Conservation (phyloP, 2,329 filamentous ascomycete genomes). For the Lachnum nothofagi region DNA sequence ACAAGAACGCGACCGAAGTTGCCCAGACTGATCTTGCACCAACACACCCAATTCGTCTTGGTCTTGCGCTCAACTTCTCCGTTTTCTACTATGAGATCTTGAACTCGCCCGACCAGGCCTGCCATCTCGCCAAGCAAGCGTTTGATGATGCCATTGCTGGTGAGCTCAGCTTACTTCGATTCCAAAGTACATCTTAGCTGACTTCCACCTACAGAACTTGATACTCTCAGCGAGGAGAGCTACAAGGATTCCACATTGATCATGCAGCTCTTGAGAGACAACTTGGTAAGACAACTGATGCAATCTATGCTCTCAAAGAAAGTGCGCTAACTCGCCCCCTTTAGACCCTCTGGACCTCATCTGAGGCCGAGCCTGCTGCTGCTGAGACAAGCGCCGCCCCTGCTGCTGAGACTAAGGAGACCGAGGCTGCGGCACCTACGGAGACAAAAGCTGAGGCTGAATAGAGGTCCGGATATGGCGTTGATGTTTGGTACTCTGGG, state of each 20-base stretch:
- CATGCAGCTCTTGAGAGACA: slow-evolving; percentile 98
- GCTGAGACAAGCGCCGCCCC: slow-evolving; percentile 52
- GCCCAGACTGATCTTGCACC: slow-evolving; percentile 96
- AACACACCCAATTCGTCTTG: slow-evolving; percentile 95
- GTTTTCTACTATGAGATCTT: slow-evolving; percentile 99
- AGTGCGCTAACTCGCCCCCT: too few relatives aligned
- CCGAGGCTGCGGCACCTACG: slow-evolving; percentile 48
- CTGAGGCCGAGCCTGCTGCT: slow-evolving; percentile 80
- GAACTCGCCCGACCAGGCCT: slow-evolving; percentile 95
- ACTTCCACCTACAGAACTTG: slow-evolving; percentile 55
- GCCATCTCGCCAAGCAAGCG: slow-evolving; percentile 97
- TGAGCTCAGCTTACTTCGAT: too few relatives aligned
- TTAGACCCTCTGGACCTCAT: slow-evolving; percentile 87
- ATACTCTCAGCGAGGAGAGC: slow-evolving; percentile 94
- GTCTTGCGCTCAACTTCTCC: slow-evolving; percentile 97
- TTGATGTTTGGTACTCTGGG: slow-evolving; percentile 32
- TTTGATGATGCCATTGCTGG: slow-evolving; percentile 93
- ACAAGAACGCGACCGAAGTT: slow-evolving; percentile 99
- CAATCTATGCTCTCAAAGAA: too few relatives aligned
- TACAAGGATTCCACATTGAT: slow-evolving; percentile 99
- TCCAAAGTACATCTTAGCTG: too few relatives aligned
- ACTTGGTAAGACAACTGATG: slow-evolving; percentile 47
- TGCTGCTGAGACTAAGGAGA: slow-evolving; percentile 46
- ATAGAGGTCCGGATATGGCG: slow-evolving; percentile 30
- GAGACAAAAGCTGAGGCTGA: slow-evolving; percentile 29